Percentiles rank a stretch among this genome's conserved stretches.
phyloP scores from a whole-genome alignment of 2,329 filamentous ascomycete species.

The Cordyceps javanica region DNA sequence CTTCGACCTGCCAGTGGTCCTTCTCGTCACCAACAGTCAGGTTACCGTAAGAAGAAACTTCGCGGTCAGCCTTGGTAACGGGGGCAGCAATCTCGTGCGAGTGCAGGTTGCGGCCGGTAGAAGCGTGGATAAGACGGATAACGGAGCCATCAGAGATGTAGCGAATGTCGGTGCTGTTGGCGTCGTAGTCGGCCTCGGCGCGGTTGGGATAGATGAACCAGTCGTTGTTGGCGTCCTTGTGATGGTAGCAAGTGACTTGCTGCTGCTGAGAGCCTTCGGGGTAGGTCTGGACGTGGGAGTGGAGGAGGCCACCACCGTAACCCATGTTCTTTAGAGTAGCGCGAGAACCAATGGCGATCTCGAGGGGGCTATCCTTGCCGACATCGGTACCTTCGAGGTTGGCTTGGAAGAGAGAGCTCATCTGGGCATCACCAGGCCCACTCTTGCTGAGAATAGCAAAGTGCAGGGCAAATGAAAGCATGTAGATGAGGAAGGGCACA shows the following conservation, averaged over 20 bases:
- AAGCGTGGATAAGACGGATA: constrained; percentile 85
- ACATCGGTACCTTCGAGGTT: constrained; percentile 92
- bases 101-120: constrained; percentile 95
- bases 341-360: constrained; percentile 82
- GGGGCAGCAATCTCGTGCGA: constrained; percentile 88
- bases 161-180: constrained; percentile 58
- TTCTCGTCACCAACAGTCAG: constrained; percentile 93
- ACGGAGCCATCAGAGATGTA: constrained; percentile 72
- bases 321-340: constrained; percentile 99
- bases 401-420: constrained; percentile 98
- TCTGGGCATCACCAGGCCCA: constrained; percentile 96
- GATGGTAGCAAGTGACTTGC: constrained; percentile 98
- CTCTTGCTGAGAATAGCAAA: constrained; percentile 90
- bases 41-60: constrained; percentile 96
- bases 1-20: constrained; percentile 93
- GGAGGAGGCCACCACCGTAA: constrained; percentile 90
- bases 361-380: constrained; percentile 87
- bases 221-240: constrained; percentile 99
- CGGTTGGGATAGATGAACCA: constrained; percentile 99
- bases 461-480: constrained; percentile 91
- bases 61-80: constrained; percentile 79
- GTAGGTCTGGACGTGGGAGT: constrained; percentile 94
- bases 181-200: constrained; percentile 63
- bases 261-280: constrained; percentile 91
- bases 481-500: constrained; percentile 84